Base-by-base conservation (phyloP, 2,329 filamentous ascomycete species). In the Alternaria sp. region DNA sequence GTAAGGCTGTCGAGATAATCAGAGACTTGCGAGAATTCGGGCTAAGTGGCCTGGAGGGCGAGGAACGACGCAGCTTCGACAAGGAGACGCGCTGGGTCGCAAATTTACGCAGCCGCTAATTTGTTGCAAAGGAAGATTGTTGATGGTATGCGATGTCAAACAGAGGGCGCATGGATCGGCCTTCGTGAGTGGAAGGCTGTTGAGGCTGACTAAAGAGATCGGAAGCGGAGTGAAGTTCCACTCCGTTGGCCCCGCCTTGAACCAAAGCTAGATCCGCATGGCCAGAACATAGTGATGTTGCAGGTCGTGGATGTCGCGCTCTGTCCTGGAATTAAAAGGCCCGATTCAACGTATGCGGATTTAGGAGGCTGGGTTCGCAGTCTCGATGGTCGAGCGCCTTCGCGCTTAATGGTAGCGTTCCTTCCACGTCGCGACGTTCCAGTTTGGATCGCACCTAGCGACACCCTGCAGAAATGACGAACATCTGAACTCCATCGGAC, bases 1-100 rank as follows among this genome's bases (percentile, higher is more conserved):
- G 49, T 26, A 60, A 69, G 58, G 69, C 69, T 15, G 65, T 71
- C 17, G 28, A 65, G 40, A 61, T 68, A 61, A 54, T 76, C 28
- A 56, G 36, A 51, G 52, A 66, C 49, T 59, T 74, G 62, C 54
- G 61, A 62, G 59, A 67, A 63, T 17, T 50, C 6, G 67, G 65
- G 32, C 51, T 72, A 11, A 45, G 8, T 62, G 17, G 21, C 26
- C 13, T 66, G 10, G 45, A 62, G 47, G 68, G 67, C 25, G 64
- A 69, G 54, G 61, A 64, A 21, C 50, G 63, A 61, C 12, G 45
- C 49, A 45, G n/a, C 15, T 71, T 69, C 36, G 69, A 71, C 9
- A 62, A 64, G 43, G 61, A 62, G 50, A 69, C 63, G 51, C 56
- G 51, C 10, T 69, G 62, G 65, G 55, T 72, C 9, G 44, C 44